phyloP scores from a whole-genome alignment of 2,329 filamentous ascomycete genomes.

The Cryphonectria radicalis region DNA sequence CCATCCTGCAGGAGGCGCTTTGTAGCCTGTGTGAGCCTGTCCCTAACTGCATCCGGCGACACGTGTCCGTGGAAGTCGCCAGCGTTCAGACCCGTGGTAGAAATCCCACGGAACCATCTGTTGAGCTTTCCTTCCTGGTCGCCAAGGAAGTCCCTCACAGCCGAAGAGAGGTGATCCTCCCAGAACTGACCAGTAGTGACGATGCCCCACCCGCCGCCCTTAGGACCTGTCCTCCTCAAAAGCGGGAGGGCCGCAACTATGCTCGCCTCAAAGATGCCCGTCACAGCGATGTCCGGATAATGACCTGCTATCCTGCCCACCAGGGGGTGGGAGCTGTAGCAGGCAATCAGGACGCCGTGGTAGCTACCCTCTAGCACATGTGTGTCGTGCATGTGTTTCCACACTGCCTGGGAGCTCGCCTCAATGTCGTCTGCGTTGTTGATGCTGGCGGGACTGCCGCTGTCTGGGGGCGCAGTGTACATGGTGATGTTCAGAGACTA shows the following conservation, averaged over 20 bases:
- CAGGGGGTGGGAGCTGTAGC: conserved; percentile 84
- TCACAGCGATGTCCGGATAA: conserved; percentile 55
- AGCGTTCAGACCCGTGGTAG: conserved; percentile 80
- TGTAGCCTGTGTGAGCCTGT: conserved; percentile 72
- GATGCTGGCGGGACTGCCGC: conserved; percentile 73
- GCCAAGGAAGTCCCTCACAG: conserved; percentile 68
- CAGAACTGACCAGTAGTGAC: conserved; percentile 86
- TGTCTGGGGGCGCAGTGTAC: conserved; percentile 67
- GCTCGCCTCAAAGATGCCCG: conserved; percentile 88
- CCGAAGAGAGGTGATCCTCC: conserved; percentile 72
- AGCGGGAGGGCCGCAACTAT: conserved; percentile 66
- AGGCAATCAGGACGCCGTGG: conserved; percentile 84
- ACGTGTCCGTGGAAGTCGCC: conserved; percentile 76
- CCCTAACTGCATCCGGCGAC: conserved; percentile 64
- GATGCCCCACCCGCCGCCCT: conserved; percentile 68
- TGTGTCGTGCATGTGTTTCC: conserved; percentile 52
- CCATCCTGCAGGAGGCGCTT: conserved; percentile 62
- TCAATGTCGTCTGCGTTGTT: conserved; percentile 73
- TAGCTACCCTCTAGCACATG: conserved; percentile 50
- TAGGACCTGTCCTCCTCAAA: conserved; percentile 41
- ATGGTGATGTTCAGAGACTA: conserved; percentile 57
- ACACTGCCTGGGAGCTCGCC: conserved; percentile 65
- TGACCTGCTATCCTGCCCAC: conserved; percentile 59
- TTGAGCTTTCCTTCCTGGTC: conserved; percentile 38
- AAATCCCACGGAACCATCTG: conserved; percentile 74